These are phyloP conservation scores for Skeletonema grethae DNA, from an alignment of 108 stramenopile genomes.

Conservation along the genomic window DNA sequence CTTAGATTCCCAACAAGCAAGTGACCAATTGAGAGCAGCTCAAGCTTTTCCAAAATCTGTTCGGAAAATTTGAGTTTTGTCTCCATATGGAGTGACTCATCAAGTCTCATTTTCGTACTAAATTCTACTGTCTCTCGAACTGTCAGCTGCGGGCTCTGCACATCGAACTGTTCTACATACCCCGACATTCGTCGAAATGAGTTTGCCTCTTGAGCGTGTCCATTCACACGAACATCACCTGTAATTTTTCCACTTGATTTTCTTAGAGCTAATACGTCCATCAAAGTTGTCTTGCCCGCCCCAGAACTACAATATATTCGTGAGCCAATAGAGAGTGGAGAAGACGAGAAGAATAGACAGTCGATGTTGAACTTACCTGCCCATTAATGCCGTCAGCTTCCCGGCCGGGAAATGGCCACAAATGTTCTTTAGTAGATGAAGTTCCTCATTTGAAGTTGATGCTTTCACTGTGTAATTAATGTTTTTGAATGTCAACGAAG, in stretches of 20 bases:
- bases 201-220: slow-evolving; percentile 67
- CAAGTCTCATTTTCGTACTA: slow-evolving; percentile 81
- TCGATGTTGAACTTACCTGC: slow-evolving; percentile 10
- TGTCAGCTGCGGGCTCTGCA: slow-evolving; percentile 76
- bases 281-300: slow-evolving; percentile 57
- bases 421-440: slow-evolving; percentile 64
- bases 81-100: slow-evolving; percentile 50
- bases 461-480: slow-evolving; percentile 62
- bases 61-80: slow-evolving; percentile 63
- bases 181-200: slow-evolving; percentile 73
- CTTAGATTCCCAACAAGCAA: slow-evolving; percentile 40
- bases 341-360: background rate
- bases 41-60: slow-evolving; percentile 66
- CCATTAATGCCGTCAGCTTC: slow-evolving; percentile 77
- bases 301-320: slow-evolving; percentile 6
- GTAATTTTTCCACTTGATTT: slow-evolving; percentile 77
- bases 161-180: slow-evolving; percentile 92
- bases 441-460: slow-evolving; percentile 60
- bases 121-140: slow-evolving; percentile 87
- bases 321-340: slow-evolving; percentile 3
- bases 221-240: slow-evolving; percentile 85
- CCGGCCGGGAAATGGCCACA: slow-evolving; percentile 64
- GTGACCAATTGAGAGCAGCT: slow-evolving; percentile 53
- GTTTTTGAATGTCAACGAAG: slow-evolving; percentile 65
- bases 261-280: slow-evolving; percentile 84